These are phyloP conservation scores for Bolboschoenus planiculmis DNA, from an alignment of 176 grass and related monocot genomes.

Conservation along the genomic window DNA sequence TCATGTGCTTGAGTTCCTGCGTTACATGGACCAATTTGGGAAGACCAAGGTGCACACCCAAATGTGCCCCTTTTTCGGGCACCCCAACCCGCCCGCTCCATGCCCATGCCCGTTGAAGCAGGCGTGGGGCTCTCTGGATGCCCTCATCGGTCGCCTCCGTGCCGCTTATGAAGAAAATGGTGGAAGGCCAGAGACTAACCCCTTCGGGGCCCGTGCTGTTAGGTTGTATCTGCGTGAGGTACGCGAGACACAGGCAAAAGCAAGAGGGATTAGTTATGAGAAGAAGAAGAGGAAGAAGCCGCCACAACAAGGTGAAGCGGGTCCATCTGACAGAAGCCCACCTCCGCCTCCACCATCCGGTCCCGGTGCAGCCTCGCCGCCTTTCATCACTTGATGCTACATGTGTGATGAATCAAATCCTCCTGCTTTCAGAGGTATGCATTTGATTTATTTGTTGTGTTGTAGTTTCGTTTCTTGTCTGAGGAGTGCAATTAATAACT, in stretches of 20 bases:
- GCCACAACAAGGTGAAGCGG: not conserved
- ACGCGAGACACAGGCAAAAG: conserved; percentile 72
- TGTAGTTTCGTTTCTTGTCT: conserved; percentile 5
- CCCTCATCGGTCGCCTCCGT: conserved; percentile 79
- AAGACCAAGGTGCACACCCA: conserved; percentile 90
- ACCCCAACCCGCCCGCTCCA: conserved; percentile 76
- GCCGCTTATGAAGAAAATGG: conserved; percentile 97
- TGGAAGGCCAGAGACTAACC: conserved; percentile 76
- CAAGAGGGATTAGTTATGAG: conserved; percentile 87
- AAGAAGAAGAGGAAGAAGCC: conserved; percentile 94
- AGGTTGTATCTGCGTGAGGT: conserved; percentile 83
- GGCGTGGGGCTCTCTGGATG: conserved; percentile 86
- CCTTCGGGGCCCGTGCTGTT: conserved; percentile 80
- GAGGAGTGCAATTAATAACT: not conserved
- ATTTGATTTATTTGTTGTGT: conserved; percentile 11
- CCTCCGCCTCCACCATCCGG: conserved; percentile 24
- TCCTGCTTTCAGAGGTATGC: conserved; percentile 21
- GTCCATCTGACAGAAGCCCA: conserved; percentile 54
- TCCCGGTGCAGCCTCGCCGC: conserved; percentile 30
- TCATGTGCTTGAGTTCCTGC: conserved; percentile 86
- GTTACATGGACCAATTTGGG: conserved; percentile 94
- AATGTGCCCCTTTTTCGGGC: conserved; percentile 84
- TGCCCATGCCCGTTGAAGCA: conserved; percentile 86
- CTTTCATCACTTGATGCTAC: conserved; percentile 45
- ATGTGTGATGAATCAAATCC: conserved; percentile 17